Base-by-base conservation (phyloP, 2,329 filamentous ascomycete genomes). In the Davidsoniella virescens region DNA sequence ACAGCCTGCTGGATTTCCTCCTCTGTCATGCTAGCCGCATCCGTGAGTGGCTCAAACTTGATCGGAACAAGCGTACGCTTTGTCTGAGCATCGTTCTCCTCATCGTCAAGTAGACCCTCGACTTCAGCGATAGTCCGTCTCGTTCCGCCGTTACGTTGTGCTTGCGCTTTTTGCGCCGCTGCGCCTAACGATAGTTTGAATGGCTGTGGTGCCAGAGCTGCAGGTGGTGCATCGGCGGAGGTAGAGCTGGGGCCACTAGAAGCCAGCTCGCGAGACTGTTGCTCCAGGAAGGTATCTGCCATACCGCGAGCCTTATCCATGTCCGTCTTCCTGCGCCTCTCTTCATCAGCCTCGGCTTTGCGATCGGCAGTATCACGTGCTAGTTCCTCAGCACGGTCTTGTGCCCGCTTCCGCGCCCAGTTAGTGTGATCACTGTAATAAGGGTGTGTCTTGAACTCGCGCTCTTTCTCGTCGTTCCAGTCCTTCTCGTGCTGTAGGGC, bases 171-270 rank as follows among this genome's bases (percentile, higher is more conserved):
- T 63, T 93, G 87, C 0, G 87, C 85, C 0, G 88, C 86, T 1
- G 87, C 87, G 49, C 88, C 88, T 23, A 96, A 80, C 1, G 87
- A 94, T 52, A 96, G 75, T 64, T 94, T 96, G 75, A 96, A 93
- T 20, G 82, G 81, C 60, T 85, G 80, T 3, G 84, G 85, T 51
- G 77, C 74, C 8, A 68, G 61, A 49, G 65, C 57, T 2, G 64
- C 62, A 23, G 64, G 58, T 1, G 62, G 66, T 5, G 59, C 57
- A 55, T 55, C 59, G 6, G 39, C 29, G 2, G 29, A 16, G 1
- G 44, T n/a, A 2, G 50, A 18, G 1, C 39, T 12, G 4, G 41
- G 17, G 16, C 42, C 26, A 20, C 12, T 39, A 20, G 44, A 12
- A 50, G 63, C 59, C 62, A 93, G 73, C 60, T 94, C 87, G 57